These are phyloP conservation scores for Cyberlindnera amylophila DNA, from an alignment of 805 yeast genomes.

Conservation along the genomic window DNA sequence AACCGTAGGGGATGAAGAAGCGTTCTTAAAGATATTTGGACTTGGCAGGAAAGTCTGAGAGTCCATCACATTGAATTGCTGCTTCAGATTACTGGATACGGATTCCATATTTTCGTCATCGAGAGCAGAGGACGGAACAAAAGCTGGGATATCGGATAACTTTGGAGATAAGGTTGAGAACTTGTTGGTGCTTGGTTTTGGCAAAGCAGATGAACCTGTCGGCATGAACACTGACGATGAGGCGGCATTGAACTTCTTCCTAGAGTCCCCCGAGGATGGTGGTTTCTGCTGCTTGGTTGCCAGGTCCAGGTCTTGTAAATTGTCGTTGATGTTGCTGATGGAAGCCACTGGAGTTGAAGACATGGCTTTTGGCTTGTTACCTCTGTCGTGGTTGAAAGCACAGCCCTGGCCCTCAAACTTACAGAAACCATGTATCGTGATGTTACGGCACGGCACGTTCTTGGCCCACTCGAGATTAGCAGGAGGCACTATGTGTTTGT, in stretches of 20 bases:
- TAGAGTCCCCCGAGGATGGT: conserved; percentile 14
- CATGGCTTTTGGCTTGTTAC: conserved; percentile 8
- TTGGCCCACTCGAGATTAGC: conserved; percentile 48
- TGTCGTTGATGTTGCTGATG: conserved; percentile 2
- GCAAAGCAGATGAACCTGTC: conserved; percentile 17
- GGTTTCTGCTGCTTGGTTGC: not conserved
- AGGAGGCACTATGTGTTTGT: conserved; percentile 1
- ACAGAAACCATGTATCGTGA: conserved; percentile 83
- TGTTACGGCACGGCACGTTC: conserved; percentile 78
- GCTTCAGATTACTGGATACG: conserved; percentile 23
- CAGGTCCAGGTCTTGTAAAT: not conserved
- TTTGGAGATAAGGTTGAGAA: conserved; percentile 36
- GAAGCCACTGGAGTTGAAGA: conserved; percentile 2
- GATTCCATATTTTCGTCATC: not conserved
- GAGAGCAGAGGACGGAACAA: not conserved
- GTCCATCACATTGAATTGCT: conserved; percentile 43
- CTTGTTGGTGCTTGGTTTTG: conserved; percentile 16
- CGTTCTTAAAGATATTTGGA: no score
- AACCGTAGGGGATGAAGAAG: conserved; percentile 4
- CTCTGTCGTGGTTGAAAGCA: conserved; percentile 64
- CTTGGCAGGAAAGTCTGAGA: conserved; percentile 33
- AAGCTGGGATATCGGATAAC: conserved; percentile 21
- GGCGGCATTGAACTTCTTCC: conserved; percentile 47
- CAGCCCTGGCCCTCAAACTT: conserved; percentile 87
- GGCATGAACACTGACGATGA: conserved; percentile 1